Conservation (phyloP, 768 basidiomycete genomes). For the Kwoniella mangroviensis region DNA sequence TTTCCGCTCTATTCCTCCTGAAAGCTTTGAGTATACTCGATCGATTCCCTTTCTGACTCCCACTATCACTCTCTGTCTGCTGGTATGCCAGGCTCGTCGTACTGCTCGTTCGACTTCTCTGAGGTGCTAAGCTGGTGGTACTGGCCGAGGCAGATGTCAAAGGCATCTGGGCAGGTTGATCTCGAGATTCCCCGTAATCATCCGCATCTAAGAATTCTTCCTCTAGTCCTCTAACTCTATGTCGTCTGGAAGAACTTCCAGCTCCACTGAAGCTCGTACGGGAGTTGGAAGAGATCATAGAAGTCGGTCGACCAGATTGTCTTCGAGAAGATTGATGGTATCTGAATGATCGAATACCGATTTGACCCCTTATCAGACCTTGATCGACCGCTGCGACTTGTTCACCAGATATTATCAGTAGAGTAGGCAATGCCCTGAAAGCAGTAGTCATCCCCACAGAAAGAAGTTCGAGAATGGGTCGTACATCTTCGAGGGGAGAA, state of each 20-base stretch:
- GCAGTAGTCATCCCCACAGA: constrained; percentile 22
- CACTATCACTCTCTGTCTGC: constrained; percentile 43
- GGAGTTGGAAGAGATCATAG: constrained; percentile 27
- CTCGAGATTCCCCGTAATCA: constrained; percentile 32
- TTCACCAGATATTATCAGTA: constrained; percentile 35
- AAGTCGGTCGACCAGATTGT: constrained; percentile 19
- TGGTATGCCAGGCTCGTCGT: constrained; percentile 40
- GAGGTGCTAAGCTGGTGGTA: constrained; percentile 42
- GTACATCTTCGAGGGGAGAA: constrained; percentile 1
- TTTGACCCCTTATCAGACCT: constrained; percentile 31
- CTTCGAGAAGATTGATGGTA: constrained; percentile 9
- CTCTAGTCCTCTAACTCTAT: constrained; percentile 44
- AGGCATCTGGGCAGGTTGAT: constrained; percentile 25
- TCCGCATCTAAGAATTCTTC: constrained; percentile 48
- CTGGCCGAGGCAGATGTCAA: constrained; percentile 20
- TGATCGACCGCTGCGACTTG: constrained; percentile 35
- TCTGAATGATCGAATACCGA: constrained; percentile 35
- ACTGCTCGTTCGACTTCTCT: constrained; percentile 27
- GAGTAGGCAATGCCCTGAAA: constrained; percentile 25
- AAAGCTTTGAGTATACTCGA: constrained; percentile 37
- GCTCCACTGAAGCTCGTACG: constrained; percentile 14
- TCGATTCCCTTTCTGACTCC: constrained; percentile 40
- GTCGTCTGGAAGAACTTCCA: constrained; percentile 12
- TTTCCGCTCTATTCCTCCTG: constrained; percentile 35
- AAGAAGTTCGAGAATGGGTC: constrained; percentile 5